phyloP scores from a whole-genome alignment of 2,329 filamentous ascomycete genomes.

The Scedosporium dehoogii region DNA sequence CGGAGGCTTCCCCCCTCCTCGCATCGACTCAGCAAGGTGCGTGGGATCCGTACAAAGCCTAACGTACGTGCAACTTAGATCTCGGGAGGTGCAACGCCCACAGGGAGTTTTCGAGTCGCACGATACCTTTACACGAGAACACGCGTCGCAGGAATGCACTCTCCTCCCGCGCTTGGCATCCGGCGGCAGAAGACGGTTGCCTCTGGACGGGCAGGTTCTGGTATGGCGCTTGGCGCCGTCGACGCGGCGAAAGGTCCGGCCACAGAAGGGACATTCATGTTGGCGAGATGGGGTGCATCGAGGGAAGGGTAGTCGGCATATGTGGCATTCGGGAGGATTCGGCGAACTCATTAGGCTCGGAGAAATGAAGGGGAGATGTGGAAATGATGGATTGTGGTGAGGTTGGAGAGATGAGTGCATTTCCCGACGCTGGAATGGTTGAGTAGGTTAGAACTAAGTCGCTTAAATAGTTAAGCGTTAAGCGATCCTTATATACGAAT shows the following conservation, averaged over 20 bases:
- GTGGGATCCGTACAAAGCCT: background rate
- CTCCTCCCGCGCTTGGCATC: background rate
- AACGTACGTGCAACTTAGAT: background rate
- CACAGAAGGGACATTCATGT: background rate
- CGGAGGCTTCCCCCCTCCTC: background rate
- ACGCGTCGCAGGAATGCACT: background rate
- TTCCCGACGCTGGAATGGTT: background rate
- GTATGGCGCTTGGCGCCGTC: background rate
- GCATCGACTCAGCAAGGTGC: background rate
- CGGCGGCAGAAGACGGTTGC: background rate
- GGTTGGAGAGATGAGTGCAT: background rate
- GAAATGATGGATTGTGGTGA: background rate
- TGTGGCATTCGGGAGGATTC: background rate
- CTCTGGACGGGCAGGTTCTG: background rate
- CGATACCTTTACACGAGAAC: background rate
- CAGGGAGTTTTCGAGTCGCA: background rate
- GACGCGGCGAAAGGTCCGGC: background rate
- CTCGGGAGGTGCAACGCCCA: background rate
- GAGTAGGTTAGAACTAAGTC: background rate
- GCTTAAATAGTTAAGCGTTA: background rate
- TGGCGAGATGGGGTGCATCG: constrained; percentile 25
- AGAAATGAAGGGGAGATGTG: background rate
- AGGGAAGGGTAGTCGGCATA: background rate
- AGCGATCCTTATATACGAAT: background rate
- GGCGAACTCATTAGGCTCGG: background rate